Base-by-base conservation (phyloP, 1,139 yeast genomes). In the Blastobotrys petasosporus region DNA sequence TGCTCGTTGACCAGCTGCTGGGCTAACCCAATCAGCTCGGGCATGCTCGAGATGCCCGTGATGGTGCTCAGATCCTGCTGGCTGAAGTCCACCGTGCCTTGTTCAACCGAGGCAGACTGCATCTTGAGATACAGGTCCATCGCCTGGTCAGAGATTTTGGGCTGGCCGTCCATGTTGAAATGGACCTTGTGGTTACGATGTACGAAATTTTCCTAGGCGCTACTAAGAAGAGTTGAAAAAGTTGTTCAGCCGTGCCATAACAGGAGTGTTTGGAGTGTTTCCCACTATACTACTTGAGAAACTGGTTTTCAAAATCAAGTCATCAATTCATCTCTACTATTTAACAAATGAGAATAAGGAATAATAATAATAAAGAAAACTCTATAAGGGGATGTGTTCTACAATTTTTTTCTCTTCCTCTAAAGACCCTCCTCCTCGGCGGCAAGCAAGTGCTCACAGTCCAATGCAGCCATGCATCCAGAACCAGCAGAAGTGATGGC, bases 381-480 rank as follows among this genome's bases (percentile, higher is more conserved):
- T 32, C 16, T 20, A 20, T 20, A 20, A 4, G 25, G 25, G 25
- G 6, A 20, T 7, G 4, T 20, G 25, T 20, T 20, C n/a, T 30
- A 15, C 32, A 30, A 28, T 17, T 4, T 11, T 9, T 31, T 39
- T 20, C 12, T 30, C n/a, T 34, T 15, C 25, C n/a, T 33, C 16
- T 20, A 33, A 10, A 11, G 4, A 5, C 12, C 38, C 37, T 48
- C 50, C 40, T 53, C 59, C 43, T 55, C 57, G 63, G 85, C 92
- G 46, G 90, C 73, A 56, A 90, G 68, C 66, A 76, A 85, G 68
- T 79, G 82, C 73, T 88, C 97, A 62, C 94, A 87, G 63, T 92
- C 98, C 55, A 92, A 77, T 53, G 95, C 99, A 59, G 99, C 99
- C 97, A 90, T 92, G 76, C 98, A 92, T 54, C 99, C 99, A 55